Percentiles rank a stretch among this genome's conserved stretches.
These are phyloP conservation scores for Talaromyces sp. DNA, from an alignment of 2,329 filamentous ascomycete genomes.

Conservation along the genomic window DNA sequence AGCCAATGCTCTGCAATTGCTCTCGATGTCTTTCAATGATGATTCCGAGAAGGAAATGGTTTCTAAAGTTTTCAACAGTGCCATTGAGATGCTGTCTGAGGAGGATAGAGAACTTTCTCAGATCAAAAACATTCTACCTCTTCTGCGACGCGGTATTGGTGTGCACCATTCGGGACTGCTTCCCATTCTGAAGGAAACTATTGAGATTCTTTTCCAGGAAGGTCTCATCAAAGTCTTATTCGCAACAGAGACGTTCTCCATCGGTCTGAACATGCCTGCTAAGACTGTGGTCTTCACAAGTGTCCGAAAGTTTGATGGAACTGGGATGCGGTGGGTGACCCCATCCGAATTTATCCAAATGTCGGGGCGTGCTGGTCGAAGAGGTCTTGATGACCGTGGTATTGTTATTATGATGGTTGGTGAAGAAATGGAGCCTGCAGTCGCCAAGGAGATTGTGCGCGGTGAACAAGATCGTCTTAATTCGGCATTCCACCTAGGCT, in stretches of 20 bases:
- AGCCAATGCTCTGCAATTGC: constrained; percentile 80
- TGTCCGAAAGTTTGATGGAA: constrained; percentile 91
- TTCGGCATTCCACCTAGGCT: constrained; percentile 94
- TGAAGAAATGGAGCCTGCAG: constrained; percentile 88
- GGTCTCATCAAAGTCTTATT: constrained; percentile 97
- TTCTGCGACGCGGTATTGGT: constrained; percentile 86
- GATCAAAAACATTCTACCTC: constrained; percentile 81
- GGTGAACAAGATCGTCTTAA: constrained; percentile 96
- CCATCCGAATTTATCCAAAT: constrained; percentile 98
- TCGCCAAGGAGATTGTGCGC: constrained; percentile 92
- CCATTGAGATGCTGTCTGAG: constrained; percentile 86
- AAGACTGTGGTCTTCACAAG: constrained; percentile 99
- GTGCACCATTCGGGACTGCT: constrained; percentile 95
- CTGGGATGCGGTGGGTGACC: constrained; percentile 73
- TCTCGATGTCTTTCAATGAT: constrained; percentile 86
- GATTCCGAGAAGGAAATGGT: constrained; percentile 95
- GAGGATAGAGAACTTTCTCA: constrained; percentile 86
- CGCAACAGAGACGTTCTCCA: constrained; percentile 97
- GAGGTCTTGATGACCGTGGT: constrained; percentile 94
- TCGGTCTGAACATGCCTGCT: constrained; percentile 97
- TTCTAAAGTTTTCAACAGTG: constrained; percentile 85
- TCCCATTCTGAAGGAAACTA: constrained; percentile 95
- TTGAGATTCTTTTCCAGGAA: constrained; percentile 98
- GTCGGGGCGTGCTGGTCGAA: constrained; percentile 93
- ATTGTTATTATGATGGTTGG: constrained; percentile 99